Percentiles rank a stretch among this genome's conserved stretches.
Conservation (phyloP, 2,329 filamentous ascomycete species). For the Trichoderma lentiforme region DNA sequence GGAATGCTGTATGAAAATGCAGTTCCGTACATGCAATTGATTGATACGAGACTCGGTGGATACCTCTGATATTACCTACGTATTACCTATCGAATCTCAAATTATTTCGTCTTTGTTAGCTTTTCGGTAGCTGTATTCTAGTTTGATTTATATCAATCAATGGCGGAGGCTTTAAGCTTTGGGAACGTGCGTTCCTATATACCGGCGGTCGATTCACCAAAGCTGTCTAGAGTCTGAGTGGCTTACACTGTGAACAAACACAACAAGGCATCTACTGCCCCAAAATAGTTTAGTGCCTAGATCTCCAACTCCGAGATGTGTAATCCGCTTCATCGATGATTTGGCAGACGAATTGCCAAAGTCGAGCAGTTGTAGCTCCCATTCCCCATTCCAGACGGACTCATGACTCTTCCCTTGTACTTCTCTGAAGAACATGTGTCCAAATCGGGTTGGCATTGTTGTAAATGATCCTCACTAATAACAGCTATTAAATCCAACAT, state of each 20-base stretch:
- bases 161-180: background rate
- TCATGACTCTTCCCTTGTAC: background rate
- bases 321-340: background rate
- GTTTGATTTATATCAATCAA: background rate
- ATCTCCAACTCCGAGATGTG: background rate
- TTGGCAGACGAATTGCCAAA: background rate
- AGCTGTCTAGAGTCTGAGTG: background rate
- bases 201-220: background rate
- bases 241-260: background rate
- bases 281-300: background rate
- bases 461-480: background rate
- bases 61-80: background rate
- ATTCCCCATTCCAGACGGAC: background rate
- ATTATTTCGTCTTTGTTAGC: background rate
- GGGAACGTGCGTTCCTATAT: background rate
- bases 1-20: background rate
- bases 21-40: too few relatives aligned
- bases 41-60: background rate
- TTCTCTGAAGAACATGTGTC: background rate
- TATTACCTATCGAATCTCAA: background rate
- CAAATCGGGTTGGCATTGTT: background rate
- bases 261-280: conserved; percentile 1
- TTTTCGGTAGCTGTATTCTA: background rate
- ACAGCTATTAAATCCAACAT: background rate
- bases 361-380: background rate